Evolutionary conservation across 352 stramenopile species (phyloP), one percentile per base, ranked within the genome.

Genomic region (Globisporangium paroecandrum): DNA sequence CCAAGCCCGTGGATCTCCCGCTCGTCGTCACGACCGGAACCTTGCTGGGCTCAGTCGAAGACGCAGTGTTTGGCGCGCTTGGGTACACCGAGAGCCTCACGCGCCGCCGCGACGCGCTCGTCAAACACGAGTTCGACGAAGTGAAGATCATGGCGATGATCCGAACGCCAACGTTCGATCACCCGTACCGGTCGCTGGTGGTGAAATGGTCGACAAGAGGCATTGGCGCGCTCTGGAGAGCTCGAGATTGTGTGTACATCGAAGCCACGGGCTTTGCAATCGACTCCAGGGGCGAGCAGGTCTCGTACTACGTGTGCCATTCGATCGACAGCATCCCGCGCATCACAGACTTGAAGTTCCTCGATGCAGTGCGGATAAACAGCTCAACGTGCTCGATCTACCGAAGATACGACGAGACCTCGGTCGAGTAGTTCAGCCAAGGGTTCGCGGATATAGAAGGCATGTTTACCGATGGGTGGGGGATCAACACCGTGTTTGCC

Each of bases 161-260:
- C 27, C 67, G 57, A 10, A 49, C 55, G 25, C 79, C 75, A 27
- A 87, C 73, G 1, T 38, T 60, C 0, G 56, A 78, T 10, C 72
- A 82, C 25, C 79, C 79, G 12, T 82, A 83, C 62, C 64, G 69
- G 20, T 85, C 76, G 43, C 56, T 82, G 5, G 71, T 70, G 27
- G 36, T 87, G 49, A 87, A 87, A 55, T 87, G 79, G 79, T 70
- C 70, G 4, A 62, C 67, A 7, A 73, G 78, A 32, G 68, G 69
- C 6, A 77, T 83, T 49, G 75, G 75, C 20, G 69, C 72, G 41
- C 83, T 87, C 49, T 72, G 68, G 25, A 68, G 78, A 18, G 51
- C 70, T 1, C 79, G 79, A 0, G 79, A 87, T 70, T 85, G 77
- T 53, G 64, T 87, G 53, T 83, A 79, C 53, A 43, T 87, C n/a